Conservation (phyloP, 495 filamentous ascomycete species). For the Pyrenopolyporus hunteri region DNA sequence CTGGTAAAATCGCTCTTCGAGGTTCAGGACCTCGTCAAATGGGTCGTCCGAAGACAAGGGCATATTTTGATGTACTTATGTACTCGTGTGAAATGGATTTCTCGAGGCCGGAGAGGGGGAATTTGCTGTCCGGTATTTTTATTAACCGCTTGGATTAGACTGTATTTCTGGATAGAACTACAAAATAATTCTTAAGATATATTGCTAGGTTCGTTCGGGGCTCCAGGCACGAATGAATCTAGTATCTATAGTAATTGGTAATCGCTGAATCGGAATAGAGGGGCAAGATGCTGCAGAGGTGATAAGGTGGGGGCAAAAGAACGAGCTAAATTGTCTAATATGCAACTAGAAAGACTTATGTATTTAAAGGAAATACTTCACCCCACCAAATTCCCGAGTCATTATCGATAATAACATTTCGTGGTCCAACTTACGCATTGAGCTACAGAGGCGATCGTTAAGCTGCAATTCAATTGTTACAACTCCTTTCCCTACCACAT, state of each 20-base stretch:
- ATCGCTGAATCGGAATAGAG: conserved; percentile 15
- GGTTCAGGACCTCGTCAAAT: conserved; percentile 73
- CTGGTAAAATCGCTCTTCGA: conserved; percentile 85
- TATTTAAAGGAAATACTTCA: neutral
- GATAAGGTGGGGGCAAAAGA: neutral
- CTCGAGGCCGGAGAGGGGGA: too few species aligned
- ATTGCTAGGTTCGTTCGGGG: too few species aligned
- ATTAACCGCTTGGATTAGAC: too few species aligned
- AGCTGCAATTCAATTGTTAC: conserved; percentile 2
- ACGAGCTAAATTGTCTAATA: neutral
- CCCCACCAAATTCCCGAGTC: neutral
- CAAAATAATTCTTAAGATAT: too few species aligned
- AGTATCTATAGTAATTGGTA: neutral
- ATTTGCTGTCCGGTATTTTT: too few species aligned
- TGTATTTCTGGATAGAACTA: too few species aligned
- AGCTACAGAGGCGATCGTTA: conserved; percentile 6
- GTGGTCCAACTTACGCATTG: neutral
- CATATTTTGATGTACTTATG: conserved; percentile 24
- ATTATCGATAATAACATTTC: conserved; percentile 24
- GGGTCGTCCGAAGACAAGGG: conserved; percentile 50
- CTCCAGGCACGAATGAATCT: too few species aligned
- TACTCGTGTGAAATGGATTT: too few species aligned
- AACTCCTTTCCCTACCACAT: too few species aligned
- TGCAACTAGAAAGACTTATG: neutral
- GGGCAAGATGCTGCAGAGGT: conserved; percentile 10